A percentile compares a stretch with the other conserved stretches of the same genome.
phyloP scores from a whole-genome alignment of 495 filamentous ascomycete species.

The Xylaria flabelliformis region DNA sequence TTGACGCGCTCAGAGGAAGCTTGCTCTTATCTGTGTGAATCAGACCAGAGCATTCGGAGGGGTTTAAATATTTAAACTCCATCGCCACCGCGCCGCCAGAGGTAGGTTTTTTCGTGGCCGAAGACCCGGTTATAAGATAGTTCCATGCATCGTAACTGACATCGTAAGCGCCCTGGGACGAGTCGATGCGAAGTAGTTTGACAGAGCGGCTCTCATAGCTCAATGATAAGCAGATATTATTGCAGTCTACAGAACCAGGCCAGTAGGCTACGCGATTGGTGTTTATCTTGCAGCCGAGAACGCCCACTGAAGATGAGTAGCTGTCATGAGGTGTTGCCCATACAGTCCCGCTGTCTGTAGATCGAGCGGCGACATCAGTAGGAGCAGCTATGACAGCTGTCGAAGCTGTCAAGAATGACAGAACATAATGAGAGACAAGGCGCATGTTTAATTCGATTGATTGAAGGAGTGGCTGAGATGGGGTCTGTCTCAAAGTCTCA shows the following conservation, averaged over 20 bases:
- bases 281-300: slow-evolving; percentile 57
- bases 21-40: slow-evolving; percentile 50
- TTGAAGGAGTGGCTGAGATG: slow-evolving; percentile 24
- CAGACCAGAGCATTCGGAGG: slow-evolving; percentile 46
- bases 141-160: slow-evolving; percentile 61
- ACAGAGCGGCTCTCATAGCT: slow-evolving; percentile 50
- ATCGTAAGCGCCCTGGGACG: slow-evolving; percentile 55
- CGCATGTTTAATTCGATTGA: slow-evolving; percentile 8
- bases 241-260: slow-evolving; percentile 55
- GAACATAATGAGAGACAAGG: slow-evolving; percentile 11
- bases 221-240: slow-evolving; percentile 53
- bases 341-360: slow-evolving; percentile 44
- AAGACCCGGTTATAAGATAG: slow-evolving; percentile 52
- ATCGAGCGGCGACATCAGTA: not conserved
- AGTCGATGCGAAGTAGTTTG: slow-evolving; percentile 54
- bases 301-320: slow-evolving; percentile 56
- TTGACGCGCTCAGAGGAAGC: slow-evolving; percentile 55
- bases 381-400: slow-evolving; percentile 8
- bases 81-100: slow-evolving; percentile 52
- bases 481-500: not conserved
- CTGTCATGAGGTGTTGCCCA: slow-evolving; percentile 59
- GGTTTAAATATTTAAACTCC: slow-evolving; percentile 47
- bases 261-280: slow-evolving; percentile 58
- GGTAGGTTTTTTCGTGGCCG: slow-evolving; percentile 51
- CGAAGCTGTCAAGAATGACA: slow-evolving; percentile 20